These are phyloP conservation scores for Chamaecyparis obtusa DNA, from an alignment of 75 land plant species.

Conservation along the genomic window DNA sequence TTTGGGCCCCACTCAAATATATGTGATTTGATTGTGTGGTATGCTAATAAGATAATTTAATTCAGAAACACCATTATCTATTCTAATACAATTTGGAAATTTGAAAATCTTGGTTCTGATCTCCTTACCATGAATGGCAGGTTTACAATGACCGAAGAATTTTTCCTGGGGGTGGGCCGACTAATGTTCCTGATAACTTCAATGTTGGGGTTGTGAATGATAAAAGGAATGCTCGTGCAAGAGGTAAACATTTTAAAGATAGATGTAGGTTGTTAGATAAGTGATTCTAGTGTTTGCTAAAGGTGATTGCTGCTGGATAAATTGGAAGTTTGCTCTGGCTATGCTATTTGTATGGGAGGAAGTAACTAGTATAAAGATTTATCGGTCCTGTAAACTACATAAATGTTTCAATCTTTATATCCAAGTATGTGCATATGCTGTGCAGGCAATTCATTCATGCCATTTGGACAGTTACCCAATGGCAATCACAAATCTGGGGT, in stretches of 20 bases:
- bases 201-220: slow-evolving; percentile 52
- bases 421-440: not conserved
- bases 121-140: slow-evolving; percentile 23
- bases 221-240: slow-evolving; percentile 64
- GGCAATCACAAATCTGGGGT: slow-evolving; percentile 77
- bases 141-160: slow-evolving; percentile 83
- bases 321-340: not conserved
- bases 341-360: not conserved
- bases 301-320: not conserved
- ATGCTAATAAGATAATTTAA: not conserved
- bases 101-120: not conserved
- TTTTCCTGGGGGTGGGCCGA: slow-evolving; percentile 72
- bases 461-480: slow-evolving; percentile 66
- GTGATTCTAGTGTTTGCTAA: not conserved
- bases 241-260: slow-evolving; percentile 37
- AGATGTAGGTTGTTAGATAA: not conserved
- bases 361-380: not conserved
- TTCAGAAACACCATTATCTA: too few relatives aligned
- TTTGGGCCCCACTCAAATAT: not conserved
- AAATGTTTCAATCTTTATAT: not conserved
- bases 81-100: not conserved
- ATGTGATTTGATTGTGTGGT: not conserved
- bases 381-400: not conserved
- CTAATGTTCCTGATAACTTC: slow-evolving; percentile 65
- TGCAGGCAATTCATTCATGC: slow-evolving; percentile 69